A percentile compares a stretch with the other conserved stretches of the same genome.
Evolutionary conservation across 441 rosid species (phyloP).

Genomic region (Syzygium syzygioides): DNA sequence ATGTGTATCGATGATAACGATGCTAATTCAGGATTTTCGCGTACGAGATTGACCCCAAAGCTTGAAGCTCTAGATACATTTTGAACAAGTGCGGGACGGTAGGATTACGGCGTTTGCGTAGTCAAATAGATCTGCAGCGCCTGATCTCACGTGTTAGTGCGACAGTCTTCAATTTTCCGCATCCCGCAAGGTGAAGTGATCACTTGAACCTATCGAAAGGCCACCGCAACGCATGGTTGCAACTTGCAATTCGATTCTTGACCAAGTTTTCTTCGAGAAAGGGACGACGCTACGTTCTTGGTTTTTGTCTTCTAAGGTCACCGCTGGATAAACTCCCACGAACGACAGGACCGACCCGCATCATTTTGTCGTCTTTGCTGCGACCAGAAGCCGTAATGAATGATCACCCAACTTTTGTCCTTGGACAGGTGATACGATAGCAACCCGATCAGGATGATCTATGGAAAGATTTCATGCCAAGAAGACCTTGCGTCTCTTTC

Average conservation of each 20-base stretch:
- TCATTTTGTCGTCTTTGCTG: neutral
- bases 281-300: neutral
- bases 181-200: neutral
- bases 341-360: neutral
- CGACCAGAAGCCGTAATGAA: neutral
- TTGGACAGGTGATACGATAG: neutral
- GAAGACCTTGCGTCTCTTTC: neutral
- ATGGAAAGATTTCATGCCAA: neutral
- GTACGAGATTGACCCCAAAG: neutral
- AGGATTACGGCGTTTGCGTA: neutral
- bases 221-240: neutral
- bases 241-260: fast-evolving
- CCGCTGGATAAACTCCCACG: neutral
- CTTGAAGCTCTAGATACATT: neutral
- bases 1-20: neutral
- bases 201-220: neutral
- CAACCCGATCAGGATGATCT: neutral
- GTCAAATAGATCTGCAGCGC: neutral
- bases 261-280: neutral
- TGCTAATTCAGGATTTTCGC: neutral
- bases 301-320: neutral
- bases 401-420: neutral
- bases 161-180: neutral
- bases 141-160: neutral
- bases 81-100: neutral